Percentiles rank a stretch among this genome's conserved stretches.
Conservation (phyloP, 768 basidiomycete genomes). For the Panaeolus papilionaceus region DNA sequence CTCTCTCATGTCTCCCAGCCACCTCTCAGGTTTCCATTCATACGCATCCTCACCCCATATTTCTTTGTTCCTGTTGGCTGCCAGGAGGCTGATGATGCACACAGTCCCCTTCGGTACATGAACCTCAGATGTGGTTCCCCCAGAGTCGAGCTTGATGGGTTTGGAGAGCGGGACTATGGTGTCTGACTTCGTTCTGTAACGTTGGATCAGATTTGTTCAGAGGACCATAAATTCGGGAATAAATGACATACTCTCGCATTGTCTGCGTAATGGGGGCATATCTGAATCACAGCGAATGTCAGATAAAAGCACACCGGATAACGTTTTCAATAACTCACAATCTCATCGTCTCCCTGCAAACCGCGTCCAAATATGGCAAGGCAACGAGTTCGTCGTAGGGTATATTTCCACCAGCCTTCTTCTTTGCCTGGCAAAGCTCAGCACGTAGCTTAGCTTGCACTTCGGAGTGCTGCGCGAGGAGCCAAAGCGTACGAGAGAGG, state of each 20-base stretch:
- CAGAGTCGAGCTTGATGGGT: constrained; percentile 45
- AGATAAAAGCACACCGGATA: background rate
- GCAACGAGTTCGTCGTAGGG: constrained; percentile 42
- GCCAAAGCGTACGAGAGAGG: constrained; percentile 38
- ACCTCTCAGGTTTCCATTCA: constrained; percentile 55
- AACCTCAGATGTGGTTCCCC: constrained; percentile 39
- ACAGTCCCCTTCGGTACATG: constrained; percentile 43
- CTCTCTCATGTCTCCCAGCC: constrained; percentile 35
- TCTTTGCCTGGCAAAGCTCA: constrained; percentile 39
- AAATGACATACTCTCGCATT: constrained; percentile 26
- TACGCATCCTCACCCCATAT: constrained; percentile 50
- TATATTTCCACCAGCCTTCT: constrained; percentile 32
- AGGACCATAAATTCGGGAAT: background rate
- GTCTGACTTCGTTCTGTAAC: constrained; percentile 29
- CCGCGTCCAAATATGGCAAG: constrained; percentile 46
- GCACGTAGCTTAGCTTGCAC: constrained; percentile 44
- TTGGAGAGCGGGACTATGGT: constrained; percentile 35
- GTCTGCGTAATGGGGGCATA: constrained; percentile 25
- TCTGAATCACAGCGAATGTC: constrained; percentile 5
- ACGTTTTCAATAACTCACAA: constrained; percentile 30
- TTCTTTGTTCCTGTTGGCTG: constrained; percentile 39
- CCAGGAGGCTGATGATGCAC: constrained; percentile 41
- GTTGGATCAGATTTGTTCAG: constrained; percentile 22
- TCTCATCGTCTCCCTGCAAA: constrained; percentile 47
- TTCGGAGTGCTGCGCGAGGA: constrained; percentile 41